phyloP scores from a whole-genome alignment of 2,329 filamentous ascomycete species.

The Huntiella abstrusa region DNA sequence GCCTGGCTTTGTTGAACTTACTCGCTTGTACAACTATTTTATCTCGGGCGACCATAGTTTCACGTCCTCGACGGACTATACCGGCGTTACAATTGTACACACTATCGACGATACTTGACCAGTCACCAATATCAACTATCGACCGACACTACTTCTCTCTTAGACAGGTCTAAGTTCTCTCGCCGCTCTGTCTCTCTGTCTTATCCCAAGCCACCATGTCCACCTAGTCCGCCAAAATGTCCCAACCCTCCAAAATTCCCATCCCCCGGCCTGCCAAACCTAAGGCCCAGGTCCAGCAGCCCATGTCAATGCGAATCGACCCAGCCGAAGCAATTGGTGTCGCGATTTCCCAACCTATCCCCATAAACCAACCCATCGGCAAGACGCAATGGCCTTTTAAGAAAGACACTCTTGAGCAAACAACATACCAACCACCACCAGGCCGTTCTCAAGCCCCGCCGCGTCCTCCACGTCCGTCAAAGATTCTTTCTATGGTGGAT shows the following conservation, averaged over 20 bases:
- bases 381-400: conserved; percentile 21
- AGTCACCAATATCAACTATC: neutral
- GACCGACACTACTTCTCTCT: neutral
- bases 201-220: conserved; percentile 4
- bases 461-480: conserved; percentile 39
- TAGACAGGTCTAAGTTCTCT: conserved; percentile 1
- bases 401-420: conserved; percentile 17
- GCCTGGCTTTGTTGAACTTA: too few species aligned
- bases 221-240: neutral
- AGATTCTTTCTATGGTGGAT: conserved; percentile 24
- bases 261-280: conserved; percentile 10
- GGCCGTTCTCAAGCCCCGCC: conserved; percentile 31
- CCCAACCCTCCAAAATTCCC: conserved; percentile 3
- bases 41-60: too few species aligned
- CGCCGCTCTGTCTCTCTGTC: neutral
- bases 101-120: neutral
- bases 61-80: too few species aligned
- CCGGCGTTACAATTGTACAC: too few species aligned
- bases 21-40: too few species aligned
- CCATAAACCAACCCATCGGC: conserved; percentile 34
- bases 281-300: conserved; percentile 7
- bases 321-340: conserved; percentile 16
- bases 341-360: conserved; percentile 34
- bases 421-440: conserved; percentile 32
- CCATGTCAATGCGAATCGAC: conserved; percentile 14